Base-by-base conservation (phyloP, 768 basidiomycete genomes). In the Boletus tomentosulus region DNA sequence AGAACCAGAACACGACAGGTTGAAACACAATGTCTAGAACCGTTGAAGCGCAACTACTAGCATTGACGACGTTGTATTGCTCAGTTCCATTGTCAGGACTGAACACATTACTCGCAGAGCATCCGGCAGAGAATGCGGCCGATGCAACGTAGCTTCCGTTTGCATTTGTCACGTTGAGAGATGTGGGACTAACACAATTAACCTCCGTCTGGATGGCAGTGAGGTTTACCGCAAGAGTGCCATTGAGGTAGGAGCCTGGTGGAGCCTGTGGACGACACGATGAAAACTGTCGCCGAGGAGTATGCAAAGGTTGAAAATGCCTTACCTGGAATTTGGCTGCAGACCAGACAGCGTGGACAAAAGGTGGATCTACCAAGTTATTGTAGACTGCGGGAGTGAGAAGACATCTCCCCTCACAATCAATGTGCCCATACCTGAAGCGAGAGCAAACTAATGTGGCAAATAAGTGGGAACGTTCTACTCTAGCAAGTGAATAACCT, bases 1-100 rank as follows among this genome's bases (percentile, higher is more conserved):
- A 85, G 63, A 66, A 86, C 85, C 85, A 88, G 60, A 87, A 88
- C 71, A 87, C 76, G 41, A 87, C 82, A 8, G 86, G 83, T 34
- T 74, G 77, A 54, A 76, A 75, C 24, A 60, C 57, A 30, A 76
- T 68, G 35, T 71, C 59, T 30, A 75, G 53, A 33, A 69, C 60
- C 5, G 65, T 41, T 57, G 54, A 33, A 46, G 60, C 54, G 54
- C 72, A 66, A 60, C 71, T 68, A 48, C 71, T 57, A 9, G 73
- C 58, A 2, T 75, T 73, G 19, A 68, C 47, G 3, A 81, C 83
- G 42, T 77, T 79, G 59, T 79, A 85, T 62, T 84, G 84, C 51
- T 73, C 63, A 2, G 64, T 61, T 6, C 79, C 68, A 34, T 66
- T 61, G 13, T 34, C 57, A 4, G 76, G 66, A 56, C 74, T 63